phyloP scores from a whole-genome alignment of 768 basidiomycete species.

The Xerocomellus amylosporus region DNA sequence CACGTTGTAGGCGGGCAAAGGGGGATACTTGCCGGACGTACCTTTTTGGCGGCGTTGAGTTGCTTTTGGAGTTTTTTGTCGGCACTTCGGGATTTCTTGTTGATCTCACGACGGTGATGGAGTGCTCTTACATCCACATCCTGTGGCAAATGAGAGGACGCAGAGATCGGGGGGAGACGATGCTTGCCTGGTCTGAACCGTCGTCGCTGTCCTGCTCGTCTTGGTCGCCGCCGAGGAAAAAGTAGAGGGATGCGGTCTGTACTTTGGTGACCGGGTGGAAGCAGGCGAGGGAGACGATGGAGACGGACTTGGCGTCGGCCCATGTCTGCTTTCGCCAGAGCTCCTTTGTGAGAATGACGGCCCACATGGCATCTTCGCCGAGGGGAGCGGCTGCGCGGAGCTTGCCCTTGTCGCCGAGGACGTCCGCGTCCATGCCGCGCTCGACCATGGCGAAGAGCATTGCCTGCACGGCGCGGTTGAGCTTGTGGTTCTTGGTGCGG shows the following conservation, averaged over 20 bases:
- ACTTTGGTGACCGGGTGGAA: slow-evolving; percentile 94
- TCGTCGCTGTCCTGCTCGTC: slow-evolving; percentile 70
- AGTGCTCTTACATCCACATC: slow-evolving; percentile 67
- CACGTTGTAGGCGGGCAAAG: slow-evolving; percentile 26
- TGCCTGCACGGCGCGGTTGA: slow-evolving; percentile 93
- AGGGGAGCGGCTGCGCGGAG: slow-evolving; percentile 44
- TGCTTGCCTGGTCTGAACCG: slow-evolving; percentile 51
- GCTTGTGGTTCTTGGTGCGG: slow-evolving; percentile 87
- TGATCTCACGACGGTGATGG: slow-evolving; percentile 86
- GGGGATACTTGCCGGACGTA: slow-evolving; percentile 23
- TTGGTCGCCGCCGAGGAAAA: slow-evolving; percentile 91
- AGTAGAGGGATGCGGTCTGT: slow-evolving; percentile 90
- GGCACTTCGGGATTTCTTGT: slow-evolving; percentile 84
- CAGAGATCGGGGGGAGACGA: not conserved
- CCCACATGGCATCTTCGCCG: slow-evolving; percentile 96
- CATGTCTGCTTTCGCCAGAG: slow-evolving; percentile 93
- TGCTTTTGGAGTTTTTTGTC: slow-evolving; percentile 78
- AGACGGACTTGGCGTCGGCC: slow-evolving; percentile 89
- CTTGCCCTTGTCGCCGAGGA: slow-evolving; percentile 82
- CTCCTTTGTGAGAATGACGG: slow-evolving; percentile 88
- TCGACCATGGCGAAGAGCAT: slow-evolving; percentile 97
- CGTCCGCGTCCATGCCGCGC: slow-evolving; percentile 80
- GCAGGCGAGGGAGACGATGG: slow-evolving; percentile 88
- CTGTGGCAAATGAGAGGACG: slow-evolving; percentile 31
- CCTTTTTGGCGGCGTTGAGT: slow-evolving; percentile 74